phyloP scores from a whole-genome alignment of 768 basidiomycete species.

The Boletellus emodensis region DNA sequence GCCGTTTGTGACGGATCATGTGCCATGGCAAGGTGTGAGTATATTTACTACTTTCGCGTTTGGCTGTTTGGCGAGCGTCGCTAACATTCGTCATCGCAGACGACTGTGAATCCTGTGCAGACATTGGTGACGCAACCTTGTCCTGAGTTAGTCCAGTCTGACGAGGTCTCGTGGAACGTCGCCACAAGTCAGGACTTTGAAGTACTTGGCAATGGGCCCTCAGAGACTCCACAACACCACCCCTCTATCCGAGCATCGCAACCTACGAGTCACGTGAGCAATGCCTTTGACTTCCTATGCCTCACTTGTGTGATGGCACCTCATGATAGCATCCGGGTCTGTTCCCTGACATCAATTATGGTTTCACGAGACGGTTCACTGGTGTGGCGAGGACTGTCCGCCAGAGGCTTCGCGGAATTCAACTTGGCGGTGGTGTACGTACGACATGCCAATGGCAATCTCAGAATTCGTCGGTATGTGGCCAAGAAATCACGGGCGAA shows the following conservation, averaged over 20 bases:
- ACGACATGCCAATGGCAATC: background rate
- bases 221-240: background rate
- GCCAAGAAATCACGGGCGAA: background rate
- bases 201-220: background rate
- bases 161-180: too few relatives aligned
- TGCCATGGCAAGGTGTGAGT: conserved; percentile 7
- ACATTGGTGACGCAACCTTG: background rate
- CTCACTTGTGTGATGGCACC: background rate
- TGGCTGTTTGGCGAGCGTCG: background rate
- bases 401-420: background rate
- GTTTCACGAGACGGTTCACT: background rate
- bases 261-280: conserved; percentile 4
- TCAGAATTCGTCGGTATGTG: conserved; percentile 1
- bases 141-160: background rate
- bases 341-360: background rate
- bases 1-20: background rate
- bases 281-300: background rate
- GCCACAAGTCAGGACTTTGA: background rate
- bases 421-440: too few relatives aligned
- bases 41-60: background rate
- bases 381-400: background rate
- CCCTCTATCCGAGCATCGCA: background rate
- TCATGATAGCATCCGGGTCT: background rate
- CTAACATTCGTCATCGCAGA: background rate
- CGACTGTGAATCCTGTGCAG: conserved; percentile 1